Percentiles rank a stretch among this genome's conserved stretches.
Conservation (phyloP, 1,284 basidiomycete species). For the Cronartium ribicola region DNA sequence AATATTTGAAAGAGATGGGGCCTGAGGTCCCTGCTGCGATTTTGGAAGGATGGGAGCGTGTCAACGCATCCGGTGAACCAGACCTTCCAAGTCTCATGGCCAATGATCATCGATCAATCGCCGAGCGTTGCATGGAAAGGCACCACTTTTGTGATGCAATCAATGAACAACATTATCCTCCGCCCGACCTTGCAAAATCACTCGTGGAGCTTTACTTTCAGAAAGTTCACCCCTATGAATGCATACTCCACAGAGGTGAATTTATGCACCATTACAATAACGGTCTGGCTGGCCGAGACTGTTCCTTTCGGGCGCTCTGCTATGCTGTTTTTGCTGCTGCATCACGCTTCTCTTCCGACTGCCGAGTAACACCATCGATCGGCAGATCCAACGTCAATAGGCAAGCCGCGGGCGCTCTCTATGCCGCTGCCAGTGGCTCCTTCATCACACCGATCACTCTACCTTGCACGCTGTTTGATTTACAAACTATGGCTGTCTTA, state of each 20-base stretch:
- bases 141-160: not conserved
- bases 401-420: conserved; percentile 19
- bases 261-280: conserved; percentile 14
- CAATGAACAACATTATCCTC: conserved; percentile 3
- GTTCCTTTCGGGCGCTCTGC: conserved; percentile 32
- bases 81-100: not conserved
- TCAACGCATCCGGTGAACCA: not conserved
- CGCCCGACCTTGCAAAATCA: not conserved
- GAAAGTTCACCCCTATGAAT: conserved; percentile 12
- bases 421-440: conserved; percentile 2
- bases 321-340: conserved; percentile 29
- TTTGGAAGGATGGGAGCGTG: not conserved
- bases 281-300: conserved; percentile 2
- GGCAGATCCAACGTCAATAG: not conserved
- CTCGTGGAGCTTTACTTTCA: conserved; percentile 25
- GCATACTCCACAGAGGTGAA: conserved; percentile 10
- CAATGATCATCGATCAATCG: not conserved
- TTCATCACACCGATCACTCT: not conserved
- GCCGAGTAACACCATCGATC: not conserved
- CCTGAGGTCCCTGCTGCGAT: not conserved
- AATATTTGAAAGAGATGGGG: not conserved
- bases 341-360: conserved; percentile 26
- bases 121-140: not conserved
- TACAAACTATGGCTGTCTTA: conserved; percentile 30
- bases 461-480: conserved; percentile 20